A percentile compares a stretch with the other conserved stretches of the same genome.
Evolutionary conservation across 2,329 filamentous ascomycete genomes (phyloP).

Genomic region (Aureobasidium namibiae): DNA sequence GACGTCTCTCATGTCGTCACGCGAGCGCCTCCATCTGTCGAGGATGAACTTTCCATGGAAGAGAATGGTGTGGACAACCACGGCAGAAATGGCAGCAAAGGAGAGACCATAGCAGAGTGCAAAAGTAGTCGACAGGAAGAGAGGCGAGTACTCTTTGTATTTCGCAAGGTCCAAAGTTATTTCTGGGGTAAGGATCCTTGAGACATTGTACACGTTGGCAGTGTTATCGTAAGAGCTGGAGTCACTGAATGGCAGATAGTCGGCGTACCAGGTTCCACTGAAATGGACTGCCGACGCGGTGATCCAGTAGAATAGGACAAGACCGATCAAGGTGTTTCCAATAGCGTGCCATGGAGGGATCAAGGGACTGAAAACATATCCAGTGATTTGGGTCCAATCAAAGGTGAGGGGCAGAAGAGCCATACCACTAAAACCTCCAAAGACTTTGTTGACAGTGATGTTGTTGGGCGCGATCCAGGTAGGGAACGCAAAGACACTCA

Average conservation of each 20-base stretch:
- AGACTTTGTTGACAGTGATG: conserved; percentile 74
- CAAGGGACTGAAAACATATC: conserved; percentile 59
- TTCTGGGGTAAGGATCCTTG: conserved; percentile 66
- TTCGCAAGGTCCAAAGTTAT: conserved; percentile 70
- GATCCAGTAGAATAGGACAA: conserved; percentile 53
- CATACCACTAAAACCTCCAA: conserved; percentile 76
- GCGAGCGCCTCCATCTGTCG: conserved; percentile 57
- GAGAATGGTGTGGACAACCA: conserved; percentile 72
- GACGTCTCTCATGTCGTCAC: conserved; percentile 53
- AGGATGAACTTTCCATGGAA: conserved; percentile 81
- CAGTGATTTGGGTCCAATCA: conserved; percentile 69
- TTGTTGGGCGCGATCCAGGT: conserved; percentile 83
- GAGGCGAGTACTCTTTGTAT: conserved; percentile 69
- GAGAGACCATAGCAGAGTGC: conserved; percentile 80
- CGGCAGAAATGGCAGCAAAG: conserved; percentile 71
- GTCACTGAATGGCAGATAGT: conserved; percentile 79
- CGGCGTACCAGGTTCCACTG: conserved; percentile 67
- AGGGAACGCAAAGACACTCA: conserved; percentile 81
- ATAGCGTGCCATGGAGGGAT: conserved; percentile 58
- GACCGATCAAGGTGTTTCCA: conserved; percentile 18
- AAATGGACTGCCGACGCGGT: conserved; percentile 63
- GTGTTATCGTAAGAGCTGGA: conserved; percentile 76
- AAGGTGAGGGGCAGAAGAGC: conserved; percentile 62
- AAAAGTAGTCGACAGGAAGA: conserved; percentile 81
- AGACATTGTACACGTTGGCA: conserved; percentile 72